These are phyloP conservation scores for Beauveria sp. DNA, from an alignment of 2,329 filamentous ascomycete species.

Conservation along the genomic window DNA sequence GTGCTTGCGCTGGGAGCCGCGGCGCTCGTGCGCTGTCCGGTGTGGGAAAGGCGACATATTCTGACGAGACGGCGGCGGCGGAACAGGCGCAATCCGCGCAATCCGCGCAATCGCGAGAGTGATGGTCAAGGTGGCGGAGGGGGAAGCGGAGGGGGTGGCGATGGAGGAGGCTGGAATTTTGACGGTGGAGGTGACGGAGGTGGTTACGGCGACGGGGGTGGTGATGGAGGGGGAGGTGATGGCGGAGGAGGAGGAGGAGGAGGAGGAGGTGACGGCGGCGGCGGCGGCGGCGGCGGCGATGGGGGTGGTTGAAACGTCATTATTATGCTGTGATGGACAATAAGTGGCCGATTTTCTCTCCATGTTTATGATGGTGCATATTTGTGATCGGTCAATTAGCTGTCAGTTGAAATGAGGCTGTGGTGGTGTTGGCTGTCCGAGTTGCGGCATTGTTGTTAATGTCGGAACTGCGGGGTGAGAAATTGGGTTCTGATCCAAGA, in stretches of 20 bases:
- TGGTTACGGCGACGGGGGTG: background rate
- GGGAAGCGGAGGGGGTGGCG: background rate
- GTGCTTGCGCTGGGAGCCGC: slow-evolving; percentile 1
- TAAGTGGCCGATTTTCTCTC: background rate
- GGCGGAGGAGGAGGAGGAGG: background rate
- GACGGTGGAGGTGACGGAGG: background rate
- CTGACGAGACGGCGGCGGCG: background rate
- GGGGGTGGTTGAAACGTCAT: background rate
- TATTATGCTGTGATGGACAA: background rate
- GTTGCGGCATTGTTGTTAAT: background rate
- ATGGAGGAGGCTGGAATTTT: slow-evolving; percentile 7
- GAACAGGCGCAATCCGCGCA: background rate
- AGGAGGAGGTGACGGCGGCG: background rate
- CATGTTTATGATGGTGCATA: background rate
- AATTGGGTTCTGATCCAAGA: background rate
- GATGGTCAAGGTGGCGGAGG: background rate
- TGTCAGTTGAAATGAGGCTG: background rate
- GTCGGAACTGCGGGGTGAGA: no score
- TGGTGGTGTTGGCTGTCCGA: background rate
- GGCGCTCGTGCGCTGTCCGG: background rate
- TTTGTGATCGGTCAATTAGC: background rate
- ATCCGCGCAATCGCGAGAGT: background rate
- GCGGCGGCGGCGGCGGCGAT: background rate
- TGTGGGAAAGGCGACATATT: background rate
- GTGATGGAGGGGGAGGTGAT: background rate